These are phyloP conservation scores for Hygrophorus russula DNA, from an alignment of 768 basidiomycete genomes.

Conservation along the genomic window DNA sequence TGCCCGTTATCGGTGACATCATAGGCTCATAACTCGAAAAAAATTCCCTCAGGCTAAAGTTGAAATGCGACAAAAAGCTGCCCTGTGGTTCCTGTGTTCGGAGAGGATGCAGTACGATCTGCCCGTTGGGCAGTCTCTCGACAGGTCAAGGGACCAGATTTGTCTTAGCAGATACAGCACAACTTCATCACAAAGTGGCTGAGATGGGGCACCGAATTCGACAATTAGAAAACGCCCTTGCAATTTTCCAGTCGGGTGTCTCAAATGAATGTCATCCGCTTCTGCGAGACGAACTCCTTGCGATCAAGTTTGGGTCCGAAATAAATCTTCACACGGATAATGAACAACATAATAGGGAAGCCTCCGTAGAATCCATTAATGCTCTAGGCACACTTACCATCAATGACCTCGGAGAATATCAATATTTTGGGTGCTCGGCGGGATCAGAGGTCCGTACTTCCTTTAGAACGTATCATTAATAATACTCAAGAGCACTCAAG, in stretches of 20 bases:
- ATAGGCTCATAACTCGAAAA: slow-evolving; percentile 14
- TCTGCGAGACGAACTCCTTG: slow-evolving; percentile 41
- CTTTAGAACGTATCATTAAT: background rate
- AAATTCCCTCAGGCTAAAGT: slow-evolving; percentile 44
- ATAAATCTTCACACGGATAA: slow-evolving; percentile 17
- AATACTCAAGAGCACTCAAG: no score
- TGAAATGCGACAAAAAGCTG: slow-evolving; percentile 76
- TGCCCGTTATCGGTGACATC: slow-evolving; percentile 27
- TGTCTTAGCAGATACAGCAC: slow-evolving; percentile 56
- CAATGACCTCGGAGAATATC: slow-evolving; percentile 46
- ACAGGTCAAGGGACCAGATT: slow-evolving; percentile 70
- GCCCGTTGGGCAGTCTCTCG: slow-evolving; percentile 68
- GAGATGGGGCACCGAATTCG: slow-evolving; percentile 43
- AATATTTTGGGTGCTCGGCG: slow-evolving; percentile 58
- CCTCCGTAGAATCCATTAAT: slow-evolving; percentile 32
- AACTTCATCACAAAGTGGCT: slow-evolving; percentile 46
- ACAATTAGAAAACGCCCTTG: slow-evolving; percentile 51
- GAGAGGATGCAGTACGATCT: slow-evolving; percentile 57
- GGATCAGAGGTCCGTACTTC: slow-evolving; percentile 47
- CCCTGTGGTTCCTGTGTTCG: slow-evolving; percentile 64
- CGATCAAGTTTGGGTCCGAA: slow-evolving; percentile 17
- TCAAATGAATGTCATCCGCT: slow-evolving; percentile 50
- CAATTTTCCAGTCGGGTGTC: slow-evolving; percentile 34
- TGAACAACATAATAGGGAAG: slow-evolving; percentile 6
- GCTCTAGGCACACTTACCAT: slow-evolving; percentile 52